Evolutionary conservation across 441 rosid species (phyloP), one percentile per base, ranked within the genome.

Genomic region (Syzygium malaccense): DNA sequence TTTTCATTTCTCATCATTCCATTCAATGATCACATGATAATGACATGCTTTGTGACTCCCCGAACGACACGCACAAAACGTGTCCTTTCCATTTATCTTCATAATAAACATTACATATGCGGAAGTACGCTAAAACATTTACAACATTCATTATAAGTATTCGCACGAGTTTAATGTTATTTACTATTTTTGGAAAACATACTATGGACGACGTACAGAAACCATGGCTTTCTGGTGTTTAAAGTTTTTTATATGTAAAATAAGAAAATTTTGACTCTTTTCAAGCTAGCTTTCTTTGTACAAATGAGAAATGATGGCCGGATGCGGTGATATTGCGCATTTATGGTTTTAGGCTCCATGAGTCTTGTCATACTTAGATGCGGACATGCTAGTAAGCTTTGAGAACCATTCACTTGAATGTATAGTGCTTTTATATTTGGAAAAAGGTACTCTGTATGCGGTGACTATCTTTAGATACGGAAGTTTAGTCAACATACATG

Each of bases 381-480:
- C 9, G 79, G 79, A 1, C 48, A 68, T 33, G 48, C 79, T 33
- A 19, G 48, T 10, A 68, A 19, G 26, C 19, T 1, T 68, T 14
- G 79, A 68, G 26, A 9, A 68, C 79, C 48, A 19, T 33, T 68
- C 79, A 33, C 79, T 68, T 33, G 48, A 11, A 68, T 33, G 33
- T 8, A 68, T 20, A 68, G 26, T 33, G 48, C 79, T 68, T 68
- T 68, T 25, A 68, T 8, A 68, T 68, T 33, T 68, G 79, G 79
- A 48, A 37, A 37, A 68, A 68, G 0, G 4, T 0, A 30, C 41
- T 17, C 8, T 0, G 0, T 19, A 14, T 4, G 9, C 0, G 7
- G 26, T 68, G 11, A 68, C 26, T 2, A 15, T 12, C 5, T 1
- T 15, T 32, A 17, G 45, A 68, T 18, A 18, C 11, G 14, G 45